These are phyloP conservation scores for Pseudogymnoascus sp. DNA, from an alignment of 2,329 filamentous ascomycete genomes.

Conservation along the genomic window DNA sequence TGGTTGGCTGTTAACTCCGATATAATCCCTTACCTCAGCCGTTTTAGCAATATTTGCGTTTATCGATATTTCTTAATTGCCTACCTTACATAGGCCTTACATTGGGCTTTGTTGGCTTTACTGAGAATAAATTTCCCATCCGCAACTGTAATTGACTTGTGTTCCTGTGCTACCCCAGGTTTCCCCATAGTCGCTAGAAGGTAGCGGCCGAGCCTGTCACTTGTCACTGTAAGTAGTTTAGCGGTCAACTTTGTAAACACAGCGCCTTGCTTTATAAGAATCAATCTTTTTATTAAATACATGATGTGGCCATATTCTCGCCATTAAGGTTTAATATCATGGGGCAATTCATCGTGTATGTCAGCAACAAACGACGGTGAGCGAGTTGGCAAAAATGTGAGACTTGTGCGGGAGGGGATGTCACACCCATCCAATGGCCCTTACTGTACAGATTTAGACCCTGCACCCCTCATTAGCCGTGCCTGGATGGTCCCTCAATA, in stretches of 20 bases:
- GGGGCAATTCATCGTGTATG: not conserved
- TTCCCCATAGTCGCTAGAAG: constrained; percentile 5
- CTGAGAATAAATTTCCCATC: not conserved
- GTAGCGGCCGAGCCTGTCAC: constrained; percentile 4
- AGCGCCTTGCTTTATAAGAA: not conserved
- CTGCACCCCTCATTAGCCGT: constrained; percentile 4
- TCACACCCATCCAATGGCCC: not conserved
- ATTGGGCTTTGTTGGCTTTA: not conserved
- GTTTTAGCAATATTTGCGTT: not conserved
- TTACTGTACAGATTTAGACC: constrained; percentile 3
- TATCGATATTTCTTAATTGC: not conserved
- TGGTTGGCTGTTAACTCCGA: not conserved
- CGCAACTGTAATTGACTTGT: not conserved
- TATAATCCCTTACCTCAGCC: not conserved
- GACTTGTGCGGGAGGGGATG: not conserved
- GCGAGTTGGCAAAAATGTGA: not conserved
- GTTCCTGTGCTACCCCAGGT: not conserved
- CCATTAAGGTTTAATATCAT: not conserved
- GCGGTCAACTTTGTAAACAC: not conserved
- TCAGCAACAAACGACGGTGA: not conserved
- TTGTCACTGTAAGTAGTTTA: constrained; percentile 8
- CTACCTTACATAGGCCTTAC: not conserved
- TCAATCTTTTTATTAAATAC: not conserved
- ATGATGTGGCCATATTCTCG: not conserved
- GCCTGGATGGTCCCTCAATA: not conserved